A percentile compares a stretch with the other conserved stretches of the same genome.
phyloP scores from a whole-genome alignment of 2,329 filamentous ascomycete species.

The Chrysoporthe deuterocubensis region DNA sequence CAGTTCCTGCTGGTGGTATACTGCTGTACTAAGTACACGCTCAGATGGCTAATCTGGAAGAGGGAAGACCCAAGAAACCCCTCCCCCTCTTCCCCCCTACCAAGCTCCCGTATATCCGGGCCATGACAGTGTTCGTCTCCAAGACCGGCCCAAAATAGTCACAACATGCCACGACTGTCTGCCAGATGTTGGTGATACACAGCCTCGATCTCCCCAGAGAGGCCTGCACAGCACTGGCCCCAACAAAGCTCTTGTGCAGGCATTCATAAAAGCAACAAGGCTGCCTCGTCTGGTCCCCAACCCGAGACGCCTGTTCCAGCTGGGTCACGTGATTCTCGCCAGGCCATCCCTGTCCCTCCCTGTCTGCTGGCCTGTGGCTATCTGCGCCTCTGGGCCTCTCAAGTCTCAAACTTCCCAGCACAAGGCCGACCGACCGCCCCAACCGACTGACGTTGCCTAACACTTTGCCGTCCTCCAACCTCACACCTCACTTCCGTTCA shows the following conservation, averaged over 20 bases:
- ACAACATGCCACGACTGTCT: neutral
- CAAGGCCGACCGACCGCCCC: neutral
- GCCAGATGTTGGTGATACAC: neutral
- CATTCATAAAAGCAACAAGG: neutral
- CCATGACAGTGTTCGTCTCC: neutral
- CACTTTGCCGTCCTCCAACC: constrained; percentile 25
- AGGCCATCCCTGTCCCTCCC: constrained; percentile 3
- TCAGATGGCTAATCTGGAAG: neutral
- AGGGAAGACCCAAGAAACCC: neutral
- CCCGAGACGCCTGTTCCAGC: neutral
- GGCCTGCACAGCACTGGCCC: neutral
- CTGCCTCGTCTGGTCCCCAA: neutral
- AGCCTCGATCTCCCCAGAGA: neutral
- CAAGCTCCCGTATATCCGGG: neutral
- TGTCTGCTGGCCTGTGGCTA: constrained; percentile 1
- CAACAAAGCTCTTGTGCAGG: neutral
- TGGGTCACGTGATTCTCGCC: constrained; percentile 1
- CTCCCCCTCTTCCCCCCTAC: neutral
- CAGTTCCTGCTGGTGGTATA: neutral
- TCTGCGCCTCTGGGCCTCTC: constrained; percentile 11
- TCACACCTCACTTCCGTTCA: constrained; percentile 29
- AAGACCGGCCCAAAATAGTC: neutral
- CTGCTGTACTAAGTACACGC: too few species aligned
- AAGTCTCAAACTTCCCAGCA: neutral
- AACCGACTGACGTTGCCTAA: constrained; percentile 27